These are phyloP conservation scores for Sphaerulina populicola DNA, from an alignment of 2,329 filamentous ascomycete genomes.

Conservation along the genomic window DNA sequence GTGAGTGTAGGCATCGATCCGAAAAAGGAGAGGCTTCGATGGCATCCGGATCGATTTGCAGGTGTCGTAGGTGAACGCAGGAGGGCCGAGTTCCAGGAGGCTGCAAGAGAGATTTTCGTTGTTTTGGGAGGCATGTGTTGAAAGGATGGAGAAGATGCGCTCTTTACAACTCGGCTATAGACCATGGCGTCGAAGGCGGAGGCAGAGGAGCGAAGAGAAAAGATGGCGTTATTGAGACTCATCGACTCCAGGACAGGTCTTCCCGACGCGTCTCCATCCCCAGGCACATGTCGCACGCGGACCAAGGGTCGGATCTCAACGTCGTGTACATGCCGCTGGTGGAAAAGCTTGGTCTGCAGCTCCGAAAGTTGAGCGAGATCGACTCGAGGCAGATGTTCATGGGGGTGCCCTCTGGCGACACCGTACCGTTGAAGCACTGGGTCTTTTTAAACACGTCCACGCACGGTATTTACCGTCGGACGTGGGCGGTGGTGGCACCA, in stretches of 20 bases:
- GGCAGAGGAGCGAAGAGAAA: too few relatives aligned
- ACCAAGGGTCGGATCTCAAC: not conserved
- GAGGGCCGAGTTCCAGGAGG: constrained; percentile 6
- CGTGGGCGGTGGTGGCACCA: not conserved
- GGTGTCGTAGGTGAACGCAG: constrained; percentile 1
- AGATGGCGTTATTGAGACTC: too few relatives aligned
- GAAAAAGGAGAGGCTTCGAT: constrained; percentile 5
- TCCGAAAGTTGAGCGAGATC: not conserved
- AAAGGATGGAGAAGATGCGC: not conserved
- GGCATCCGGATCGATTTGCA: constrained; percentile 16
- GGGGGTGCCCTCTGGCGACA: not conserved
- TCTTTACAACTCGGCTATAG: too few relatives aligned
- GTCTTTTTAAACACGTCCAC: not conserved
- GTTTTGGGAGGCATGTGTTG: constrained; percentile 11
- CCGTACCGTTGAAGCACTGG: not conserved
- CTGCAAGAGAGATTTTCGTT: constrained; percentile 19
- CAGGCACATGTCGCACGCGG: not conserved
- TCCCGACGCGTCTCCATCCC: too few relatives aligned
- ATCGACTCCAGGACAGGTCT: not conserved
- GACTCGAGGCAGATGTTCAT: not conserved
- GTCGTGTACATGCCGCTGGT: not conserved
- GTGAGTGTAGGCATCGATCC: not conserved
- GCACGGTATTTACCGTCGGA: not conserved
- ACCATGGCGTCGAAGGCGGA: too few relatives aligned
- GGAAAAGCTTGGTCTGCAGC: not conserved